Evolutionary conservation across 2,329 filamentous ascomycete species (phyloP), one percentile per base, ranked within the genome.

Genomic region (Stromatinia cepivora): DNA sequence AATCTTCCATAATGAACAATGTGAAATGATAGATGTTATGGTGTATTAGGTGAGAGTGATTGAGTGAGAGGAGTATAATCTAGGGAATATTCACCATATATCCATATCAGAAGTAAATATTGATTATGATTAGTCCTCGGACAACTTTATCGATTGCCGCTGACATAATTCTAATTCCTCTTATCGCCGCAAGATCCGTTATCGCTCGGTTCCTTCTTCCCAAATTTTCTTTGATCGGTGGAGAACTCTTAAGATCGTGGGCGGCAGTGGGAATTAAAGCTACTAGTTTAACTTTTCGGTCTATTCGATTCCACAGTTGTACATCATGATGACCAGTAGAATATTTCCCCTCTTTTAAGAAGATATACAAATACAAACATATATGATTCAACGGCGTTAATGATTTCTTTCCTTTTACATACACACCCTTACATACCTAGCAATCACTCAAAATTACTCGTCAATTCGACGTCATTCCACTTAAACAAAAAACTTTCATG

Each of bases 1-100:
- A 79, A 69, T 83, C 80, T 73, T 82, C 78, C 76, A 77, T 77
- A 17, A 10, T 65, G 34, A 64, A 50, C 25, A 56, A 48, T 50
- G 15, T 36, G 15, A 46, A 25, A 31, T 22, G 9, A 31, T 20
- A 9, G n/a, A 4, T 34, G 4, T 42, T 45, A 22, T n/a, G 46
- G 22, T 22, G 13, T 8, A 17, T 20, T 28, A 15, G 34, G 20
- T 25, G 28, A 64, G 22, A 48, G 15, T 4, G 13, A 34, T 25
- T 13, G n/a, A n/a, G 15, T 28, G n/a, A 34, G 22, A 61, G 1
- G 1, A 36, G 36, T 22, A 28, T 7, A 25, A 22, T 4, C 13
- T 25, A 28, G 46, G 28, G n/a, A 46, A 46, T 15, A 61, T 61
- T 31, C 17, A 46, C 17, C 25, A 31, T 31, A 15, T 46, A 46